Conservation (phyloP, 192 early-diverging fungal species). For the Entomortierella chlamydospora region DNA sequence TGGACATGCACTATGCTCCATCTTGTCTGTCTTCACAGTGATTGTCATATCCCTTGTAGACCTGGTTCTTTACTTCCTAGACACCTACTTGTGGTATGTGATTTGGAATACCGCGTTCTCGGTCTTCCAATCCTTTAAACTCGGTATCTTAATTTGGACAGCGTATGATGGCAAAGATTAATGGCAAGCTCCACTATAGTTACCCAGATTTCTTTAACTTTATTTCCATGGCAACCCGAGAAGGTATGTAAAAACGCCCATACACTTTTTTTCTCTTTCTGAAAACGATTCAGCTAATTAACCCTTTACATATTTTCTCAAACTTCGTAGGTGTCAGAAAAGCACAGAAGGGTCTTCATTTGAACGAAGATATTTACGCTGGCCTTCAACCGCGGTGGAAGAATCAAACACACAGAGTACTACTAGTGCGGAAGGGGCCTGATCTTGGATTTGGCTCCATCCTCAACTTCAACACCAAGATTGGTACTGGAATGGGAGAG, state of each 20-base stretch:
- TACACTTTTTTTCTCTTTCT: neutral
- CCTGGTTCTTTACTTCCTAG: slow-evolving; percentile 82
- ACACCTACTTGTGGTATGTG: slow-evolving; percentile 91
- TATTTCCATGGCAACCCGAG: slow-evolving; percentile 88
- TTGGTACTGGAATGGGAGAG: slow-evolving; percentile 93
- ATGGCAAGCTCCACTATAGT: slow-evolving; percentile 85
- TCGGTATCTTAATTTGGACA: slow-evolving; percentile 85
- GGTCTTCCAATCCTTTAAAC: slow-evolving; percentile 78
- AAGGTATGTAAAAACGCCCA: slow-evolving; percentile 68
- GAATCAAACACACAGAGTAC: slow-evolving; percentile 92
- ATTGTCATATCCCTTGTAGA: slow-evolving; percentile 81
- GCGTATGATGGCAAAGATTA: slow-evolving; percentile 86
- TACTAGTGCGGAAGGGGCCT: slow-evolving; percentile 93
- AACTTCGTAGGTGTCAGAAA: slow-evolving; percentile 76
- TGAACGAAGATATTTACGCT: slow-evolving; percentile 94
- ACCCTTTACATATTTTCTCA: neutral
- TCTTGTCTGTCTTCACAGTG: slow-evolving; percentile 76
- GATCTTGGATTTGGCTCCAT: slow-evolving; percentile 91
- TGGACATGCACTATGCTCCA: slow-evolving; percentile 66
- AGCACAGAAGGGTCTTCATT: slow-evolving; percentile 89
- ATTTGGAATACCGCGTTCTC: slow-evolving; percentile 88
- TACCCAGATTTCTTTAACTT: slow-evolving; percentile 93
- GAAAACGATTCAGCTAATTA: neutral
- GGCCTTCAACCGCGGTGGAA: slow-evolving; percentile 87
- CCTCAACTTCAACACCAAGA: slow-evolving; percentile 91